phyloP scores from a whole-genome alignment of 768 basidiomycete genomes.

The Leucosporidium scottii region DNA sequence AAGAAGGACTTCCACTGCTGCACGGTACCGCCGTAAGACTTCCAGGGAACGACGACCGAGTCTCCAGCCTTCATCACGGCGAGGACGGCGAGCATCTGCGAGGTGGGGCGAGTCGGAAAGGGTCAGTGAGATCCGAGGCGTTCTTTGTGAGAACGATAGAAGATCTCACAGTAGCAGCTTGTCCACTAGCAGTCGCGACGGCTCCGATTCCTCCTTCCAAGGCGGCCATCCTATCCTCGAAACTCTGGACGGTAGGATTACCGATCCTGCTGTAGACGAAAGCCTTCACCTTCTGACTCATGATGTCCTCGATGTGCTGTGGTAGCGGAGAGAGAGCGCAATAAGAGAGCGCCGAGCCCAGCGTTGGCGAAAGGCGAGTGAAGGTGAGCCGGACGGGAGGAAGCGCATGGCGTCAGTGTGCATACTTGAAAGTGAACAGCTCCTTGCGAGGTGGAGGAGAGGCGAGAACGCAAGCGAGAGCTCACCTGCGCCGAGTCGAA shows the following conservation, averaged over 20 bases:
- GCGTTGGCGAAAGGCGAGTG: too few relatives aligned
- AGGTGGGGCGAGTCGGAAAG: background rate
- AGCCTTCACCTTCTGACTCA: background rate
- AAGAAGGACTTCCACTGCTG: background rate
- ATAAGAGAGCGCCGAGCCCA: too few relatives aligned
- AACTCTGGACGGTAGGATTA: constrained; percentile 50
- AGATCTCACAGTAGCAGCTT: constrained; percentile 50
- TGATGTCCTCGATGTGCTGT: constrained; percentile 54
- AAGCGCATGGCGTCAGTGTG: too few relatives aligned
- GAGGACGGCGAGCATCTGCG: background rate
- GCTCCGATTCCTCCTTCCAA: constrained; percentile 75
- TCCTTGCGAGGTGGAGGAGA: too few relatives aligned
- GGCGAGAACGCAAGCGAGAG: background rate
- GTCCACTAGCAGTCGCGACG: constrained; percentile 49
- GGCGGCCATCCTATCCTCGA: constrained; percentile 69
- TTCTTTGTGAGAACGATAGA: constrained; percentile 53
- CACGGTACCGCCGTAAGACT: too few relatives aligned
- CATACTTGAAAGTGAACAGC: too few relatives aligned
- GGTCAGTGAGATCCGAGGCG: too few relatives aligned
- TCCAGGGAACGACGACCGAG: background rate
- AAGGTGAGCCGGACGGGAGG: background rate
- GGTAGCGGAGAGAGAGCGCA: constrained; percentile 51
- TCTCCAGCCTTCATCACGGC: background rate
- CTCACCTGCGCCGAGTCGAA: constrained; percentile 2
- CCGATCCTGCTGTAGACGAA: constrained; percentile 41